A percentile compares a stretch with the other conserved stretches of the same genome.
Evolutionary conservation across 257 asterid genomes (phyloP).

Genomic region (Solanum tarapatanum): DNA sequence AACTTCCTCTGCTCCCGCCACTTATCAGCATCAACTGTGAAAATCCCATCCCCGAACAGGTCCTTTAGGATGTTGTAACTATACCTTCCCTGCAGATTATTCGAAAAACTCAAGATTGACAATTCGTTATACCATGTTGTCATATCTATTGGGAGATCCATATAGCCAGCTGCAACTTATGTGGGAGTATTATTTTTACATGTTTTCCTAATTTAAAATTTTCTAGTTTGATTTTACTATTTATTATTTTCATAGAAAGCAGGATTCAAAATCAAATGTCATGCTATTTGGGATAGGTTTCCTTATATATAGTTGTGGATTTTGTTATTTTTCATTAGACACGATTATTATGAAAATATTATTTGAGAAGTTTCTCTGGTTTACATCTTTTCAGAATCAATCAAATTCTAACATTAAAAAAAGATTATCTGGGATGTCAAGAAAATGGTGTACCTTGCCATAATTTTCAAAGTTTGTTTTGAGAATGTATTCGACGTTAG

Average conservation of each 20-base stretch:
- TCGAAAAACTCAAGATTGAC: neutral
- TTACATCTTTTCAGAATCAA: neutral
- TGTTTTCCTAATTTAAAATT: too few species aligned
- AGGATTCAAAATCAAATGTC: neutral
- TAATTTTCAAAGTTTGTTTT: conserved; percentile 49
- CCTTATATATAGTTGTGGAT: neutral
- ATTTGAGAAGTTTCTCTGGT: neutral
- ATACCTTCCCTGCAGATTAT: conserved; percentile 17
- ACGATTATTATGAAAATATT: neutral
- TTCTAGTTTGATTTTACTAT: too few species aligned
- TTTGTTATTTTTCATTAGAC: neutral
- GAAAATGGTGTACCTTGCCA: conserved; percentile 36
- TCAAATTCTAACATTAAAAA: neutral
- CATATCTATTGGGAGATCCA: too few species aligned
- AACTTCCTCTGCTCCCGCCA: conserved; percentile 35
- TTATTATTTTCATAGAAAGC: too few species aligned
- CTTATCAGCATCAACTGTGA: conserved; percentile 34
- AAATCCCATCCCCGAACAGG: conserved; percentile 37
- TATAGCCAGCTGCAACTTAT: too few species aligned
- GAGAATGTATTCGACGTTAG: conserved; percentile 56
- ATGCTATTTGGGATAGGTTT: neutral
- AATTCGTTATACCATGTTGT: neutral
- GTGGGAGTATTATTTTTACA: too few species aligned
- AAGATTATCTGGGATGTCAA: neutral
- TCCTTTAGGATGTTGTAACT: conserved; percentile 20